Conservation (phyloP, 192 early-diverging fungal species). For the Geosiphon pyriformis region DNA sequence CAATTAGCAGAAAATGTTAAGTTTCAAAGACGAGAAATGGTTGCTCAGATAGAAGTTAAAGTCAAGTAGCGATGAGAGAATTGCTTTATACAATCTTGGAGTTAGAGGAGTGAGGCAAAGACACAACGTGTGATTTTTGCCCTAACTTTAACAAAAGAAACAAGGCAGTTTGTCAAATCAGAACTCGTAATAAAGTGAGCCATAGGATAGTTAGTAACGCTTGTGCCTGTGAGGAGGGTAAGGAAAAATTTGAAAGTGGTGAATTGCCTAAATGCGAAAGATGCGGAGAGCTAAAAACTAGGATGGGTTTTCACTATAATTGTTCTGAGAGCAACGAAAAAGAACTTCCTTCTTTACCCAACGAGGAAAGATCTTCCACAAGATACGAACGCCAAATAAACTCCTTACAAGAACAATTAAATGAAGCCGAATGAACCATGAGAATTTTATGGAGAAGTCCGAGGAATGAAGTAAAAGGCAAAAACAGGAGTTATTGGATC, state of each 20-base stretch:
- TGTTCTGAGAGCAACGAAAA: background rate
- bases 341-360: background rate
- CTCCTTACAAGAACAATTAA: conserved; percentile 1
- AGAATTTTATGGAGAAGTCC: background rate
- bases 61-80: background rate
- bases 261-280: background rate
- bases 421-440: background rate
- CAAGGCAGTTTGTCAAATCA: background rate
- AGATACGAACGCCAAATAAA: conserved; percentile 2
- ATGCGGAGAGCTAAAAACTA: background rate
- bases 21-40: background rate
- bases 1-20: background rate
- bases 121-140: conserved; percentile 1
- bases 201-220: background rate
- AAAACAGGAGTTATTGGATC: background rate
- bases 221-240: background rate
- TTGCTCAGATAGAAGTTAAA: conserved; percentile 2
- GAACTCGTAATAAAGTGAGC: background rate
- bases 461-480: background rate
- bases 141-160: background rate
- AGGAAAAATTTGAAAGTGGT: background rate
- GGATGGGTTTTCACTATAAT: background rate
- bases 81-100: background rate
- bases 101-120: conserved; percentile 1
- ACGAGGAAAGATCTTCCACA: conserved; percentile 1